phyloP scores from a whole-genome alignment of 305 asterid species.

The Euphrasia arctica region DNA sequence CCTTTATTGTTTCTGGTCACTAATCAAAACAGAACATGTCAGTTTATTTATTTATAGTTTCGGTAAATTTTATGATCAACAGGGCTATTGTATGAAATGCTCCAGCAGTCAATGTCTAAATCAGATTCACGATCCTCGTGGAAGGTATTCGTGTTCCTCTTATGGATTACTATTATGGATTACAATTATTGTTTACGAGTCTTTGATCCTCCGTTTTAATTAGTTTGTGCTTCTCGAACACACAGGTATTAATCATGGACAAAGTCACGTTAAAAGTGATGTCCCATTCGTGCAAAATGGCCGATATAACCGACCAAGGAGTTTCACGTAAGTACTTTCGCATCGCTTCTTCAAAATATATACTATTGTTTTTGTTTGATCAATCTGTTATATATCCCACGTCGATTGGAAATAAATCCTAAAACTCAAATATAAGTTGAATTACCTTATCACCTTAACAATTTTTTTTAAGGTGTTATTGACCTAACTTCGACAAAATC shows the following conservation, averaged over 20 bases:
- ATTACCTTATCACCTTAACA: no score
- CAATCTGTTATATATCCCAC: no score
- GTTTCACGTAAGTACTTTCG: slow-evolving; percentile 66
- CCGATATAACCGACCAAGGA: slow-evolving; percentile 95
- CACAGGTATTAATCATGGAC: slow-evolving; percentile 98
- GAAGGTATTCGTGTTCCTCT: slow-evolving; percentile 53
- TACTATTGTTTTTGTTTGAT: no score
- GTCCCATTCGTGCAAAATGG: slow-evolving; percentile 97
- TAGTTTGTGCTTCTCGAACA: slow-evolving; percentile 8
- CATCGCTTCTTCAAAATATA: no score
- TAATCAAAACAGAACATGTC: no score
- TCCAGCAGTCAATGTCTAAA: slow-evolving; percentile 59
- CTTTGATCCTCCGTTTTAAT: background rate
- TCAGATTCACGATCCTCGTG: slow-evolving; percentile 72
- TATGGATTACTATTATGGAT: no score
- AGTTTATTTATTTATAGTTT: slow-evolving; percentile 3
- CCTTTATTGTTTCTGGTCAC: no score
- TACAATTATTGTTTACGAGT: no score
- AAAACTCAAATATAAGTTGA: no score
- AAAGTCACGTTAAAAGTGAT: slow-evolving; percentile 92
- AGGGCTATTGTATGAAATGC: slow-evolving; percentile 89
- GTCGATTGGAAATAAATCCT: no score
- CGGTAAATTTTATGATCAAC: slow-evolving; percentile 18
- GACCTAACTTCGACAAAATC: no score
- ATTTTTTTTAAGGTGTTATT: no score